Conservation (phyloP, 2,329 filamentous ascomycete species). For the Aspergillus versicolor region DNA sequence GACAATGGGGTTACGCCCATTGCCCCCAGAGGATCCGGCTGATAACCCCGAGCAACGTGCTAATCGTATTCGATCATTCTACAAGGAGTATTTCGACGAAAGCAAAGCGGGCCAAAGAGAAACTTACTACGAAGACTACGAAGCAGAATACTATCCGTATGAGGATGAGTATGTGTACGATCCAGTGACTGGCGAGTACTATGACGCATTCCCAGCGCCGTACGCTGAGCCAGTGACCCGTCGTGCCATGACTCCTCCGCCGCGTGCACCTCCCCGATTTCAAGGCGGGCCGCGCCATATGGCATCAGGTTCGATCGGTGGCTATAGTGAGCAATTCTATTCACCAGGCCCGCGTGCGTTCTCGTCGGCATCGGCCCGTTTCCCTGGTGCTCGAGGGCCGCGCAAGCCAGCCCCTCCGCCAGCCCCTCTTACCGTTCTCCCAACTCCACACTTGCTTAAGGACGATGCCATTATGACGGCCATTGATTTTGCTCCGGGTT, state of each 20-base stretch:
- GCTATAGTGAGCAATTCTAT: constrained; percentile 25
- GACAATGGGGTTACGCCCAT: constrained; percentile 70
- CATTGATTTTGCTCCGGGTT: constrained; percentile 83
- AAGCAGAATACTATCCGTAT: constrained; percentile 68
- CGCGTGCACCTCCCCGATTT: constrained; percentile 62
- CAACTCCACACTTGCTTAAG: constrained; percentile 79
- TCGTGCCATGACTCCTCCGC: constrained; percentile 94
- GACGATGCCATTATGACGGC: constrained; percentile 74
- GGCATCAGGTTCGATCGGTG: constrained; percentile 45
- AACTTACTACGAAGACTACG: constrained; percentile 74
- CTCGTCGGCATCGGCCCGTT: constrained; percentile 59
- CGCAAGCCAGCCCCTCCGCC: constrained; percentile 70
- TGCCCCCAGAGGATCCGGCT: constrained; percentile 80
- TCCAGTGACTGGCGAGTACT: constrained; percentile 33
- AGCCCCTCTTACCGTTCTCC: constrained; percentile 69
- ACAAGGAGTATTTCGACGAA: constrained; percentile 99
- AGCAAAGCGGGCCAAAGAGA: constrained; percentile 53
- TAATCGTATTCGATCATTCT: constrained; percentile 96
- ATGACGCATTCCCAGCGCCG: constrained; percentile 47
- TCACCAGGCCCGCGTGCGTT: constrained; percentile 58
- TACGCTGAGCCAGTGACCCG: constrained; percentile 83
- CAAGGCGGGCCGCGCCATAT: constrained; percentile 48
- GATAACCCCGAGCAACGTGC: constrained; percentile 93
- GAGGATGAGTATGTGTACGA: constrained; percentile 60
- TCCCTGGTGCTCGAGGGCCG: constrained; percentile 46